Evolutionary conservation across 1,139 yeast genomes (phyloP).

Genomic region (Pichia terricola): DNA sequence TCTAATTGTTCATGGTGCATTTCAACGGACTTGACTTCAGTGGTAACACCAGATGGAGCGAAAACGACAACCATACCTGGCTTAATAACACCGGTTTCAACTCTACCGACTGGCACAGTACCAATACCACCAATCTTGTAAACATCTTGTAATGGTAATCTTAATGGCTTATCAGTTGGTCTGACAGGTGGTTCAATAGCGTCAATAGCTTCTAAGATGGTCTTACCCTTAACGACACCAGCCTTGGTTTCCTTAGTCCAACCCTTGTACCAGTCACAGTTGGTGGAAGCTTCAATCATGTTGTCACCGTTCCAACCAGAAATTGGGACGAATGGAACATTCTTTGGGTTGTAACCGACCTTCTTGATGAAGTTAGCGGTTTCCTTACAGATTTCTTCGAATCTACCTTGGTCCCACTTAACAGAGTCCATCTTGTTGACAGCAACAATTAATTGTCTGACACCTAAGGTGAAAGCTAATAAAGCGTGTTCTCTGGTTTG

Average conservation of each 20-base stretch:
- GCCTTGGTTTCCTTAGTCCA: constrained; percentile 78
- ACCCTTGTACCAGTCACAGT: constrained; percentile 91
- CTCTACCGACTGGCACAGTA: constrained; percentile 92
- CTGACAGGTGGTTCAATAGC: constrained; percentile 78
- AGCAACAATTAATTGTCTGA: constrained; percentile 79
- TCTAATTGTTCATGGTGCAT: constrained; percentile 86
- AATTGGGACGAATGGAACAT: constrained; percentile 86
- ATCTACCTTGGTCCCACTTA: constrained; percentile 76
- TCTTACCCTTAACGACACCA: constrained; percentile 73
- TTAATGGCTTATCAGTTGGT: constrained; percentile 85
- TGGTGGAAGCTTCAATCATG: constrained; percentile 76
- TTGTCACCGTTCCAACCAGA: constrained; percentile 94
- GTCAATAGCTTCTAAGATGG: constrained; percentile 81
- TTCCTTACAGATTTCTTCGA: constrained; percentile 76
- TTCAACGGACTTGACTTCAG: constrained; percentile 90
- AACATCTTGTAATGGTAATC: constrained; percentile 87
- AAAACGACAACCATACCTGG: constrained; percentile 86
- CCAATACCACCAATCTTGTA: constrained; percentile 93
- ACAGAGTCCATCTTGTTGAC: constrained; percentile 93
- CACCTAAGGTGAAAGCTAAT: constrained; percentile 86
- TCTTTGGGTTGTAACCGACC: constrained; percentile 90
- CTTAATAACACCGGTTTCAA: constrained; percentile 86
- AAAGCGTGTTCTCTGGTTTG: constrained; percentile 93
- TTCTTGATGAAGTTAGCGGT: constrained; percentile 83
- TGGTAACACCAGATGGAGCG: constrained; percentile 89